Evolutionary conservation across 768 basidiomycete species (phyloP).

Genomic region (Boletus fagicola): DNA sequence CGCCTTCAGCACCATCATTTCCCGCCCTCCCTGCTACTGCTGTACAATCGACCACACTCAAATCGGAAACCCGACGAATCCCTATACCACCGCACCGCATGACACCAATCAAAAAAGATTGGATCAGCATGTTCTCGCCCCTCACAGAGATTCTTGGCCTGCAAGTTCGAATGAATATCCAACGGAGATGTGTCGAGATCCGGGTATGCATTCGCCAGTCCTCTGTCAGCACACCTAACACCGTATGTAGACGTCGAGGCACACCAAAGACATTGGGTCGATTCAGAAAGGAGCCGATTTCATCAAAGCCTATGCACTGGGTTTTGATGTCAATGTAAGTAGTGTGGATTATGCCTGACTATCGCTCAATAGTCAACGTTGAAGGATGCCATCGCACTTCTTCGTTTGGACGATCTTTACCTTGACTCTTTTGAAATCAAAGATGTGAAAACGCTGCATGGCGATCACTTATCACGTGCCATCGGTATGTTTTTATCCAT

Average conservation of each 20-base stretch:
- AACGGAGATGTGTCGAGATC: constrained; percentile 85
- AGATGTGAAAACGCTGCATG: constrained; percentile 96
- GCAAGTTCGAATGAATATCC: constrained; percentile 97
- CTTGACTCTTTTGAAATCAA: constrained; percentile 99
- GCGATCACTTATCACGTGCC: constrained; percentile 96
- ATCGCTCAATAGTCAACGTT: constrained; percentile 2
- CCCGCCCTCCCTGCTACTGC: constrained; percentile 63
- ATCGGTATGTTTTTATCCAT: constrained; percentile 60
- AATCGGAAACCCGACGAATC: constrained; percentile 85
- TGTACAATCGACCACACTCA: constrained; percentile 49
- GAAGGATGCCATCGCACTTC: constrained; percentile 92
- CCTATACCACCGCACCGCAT: constrained; percentile 95
- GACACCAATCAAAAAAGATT: constrained; percentile 95
- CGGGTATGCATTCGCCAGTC: constrained; percentile 57
- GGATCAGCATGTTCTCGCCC: constrained; percentile 93
- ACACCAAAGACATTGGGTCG: constrained; percentile 89
- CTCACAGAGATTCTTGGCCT: constrained; percentile 92
- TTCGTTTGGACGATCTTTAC: constrained; percentile 94
- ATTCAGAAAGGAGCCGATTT: constrained; percentile 98
- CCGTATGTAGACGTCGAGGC: constrained; percentile 76
- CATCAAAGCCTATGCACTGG: constrained; percentile 89
- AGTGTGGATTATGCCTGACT: background rate
- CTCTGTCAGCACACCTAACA: constrained; percentile 2
- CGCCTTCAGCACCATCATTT: constrained; percentile 61
- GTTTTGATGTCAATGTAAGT: constrained; percentile 91